phyloP scores from a whole-genome alignment of 352 stramenopile genomes.

The Pythium volutum region DNA sequence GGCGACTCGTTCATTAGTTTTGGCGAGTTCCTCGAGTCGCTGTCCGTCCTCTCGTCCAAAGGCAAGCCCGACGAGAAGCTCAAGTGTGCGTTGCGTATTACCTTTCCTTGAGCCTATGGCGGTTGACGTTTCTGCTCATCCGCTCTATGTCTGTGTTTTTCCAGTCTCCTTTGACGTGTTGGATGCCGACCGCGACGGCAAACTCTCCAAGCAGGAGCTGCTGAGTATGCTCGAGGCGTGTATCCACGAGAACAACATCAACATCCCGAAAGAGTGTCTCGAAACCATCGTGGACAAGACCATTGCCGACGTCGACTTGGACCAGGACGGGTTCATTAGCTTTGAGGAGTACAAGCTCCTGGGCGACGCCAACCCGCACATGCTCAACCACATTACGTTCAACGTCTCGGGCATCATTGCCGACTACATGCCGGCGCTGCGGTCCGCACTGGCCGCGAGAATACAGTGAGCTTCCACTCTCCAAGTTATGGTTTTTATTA shows the following conservation, averaged over 20 bases:
- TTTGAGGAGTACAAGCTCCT: conserved; percentile 71
- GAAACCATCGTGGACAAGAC: conserved; percentile 69
- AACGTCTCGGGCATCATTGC: conserved; percentile 72
- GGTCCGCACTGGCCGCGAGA: conserved; percentile 36
- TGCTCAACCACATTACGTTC: conserved; percentile 81
- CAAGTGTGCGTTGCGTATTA: conserved; percentile 49
- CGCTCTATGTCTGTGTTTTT: neutral
- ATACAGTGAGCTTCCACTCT: conserved; percentile 19
- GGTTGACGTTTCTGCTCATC: neutral
- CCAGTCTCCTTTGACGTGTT: conserved; percentile 78
- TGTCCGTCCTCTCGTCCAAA: conserved; percentile 73
- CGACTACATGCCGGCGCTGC: conserved; percentile 72
- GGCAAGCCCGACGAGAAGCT: conserved; percentile 65
- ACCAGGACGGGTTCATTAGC: conserved; percentile 71
- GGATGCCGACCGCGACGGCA: conserved; percentile 70
- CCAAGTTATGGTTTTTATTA: too few species aligned
- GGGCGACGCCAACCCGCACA: conserved; percentile 59
- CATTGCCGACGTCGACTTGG: conserved; percentile 60
- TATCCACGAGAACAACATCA: conserved; percentile 73
- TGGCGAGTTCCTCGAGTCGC: conserved; percentile 69
- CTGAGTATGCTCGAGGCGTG: conserved; percentile 69
- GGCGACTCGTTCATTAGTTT: conserved; percentile 81
- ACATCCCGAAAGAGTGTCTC: conserved; percentile 62
- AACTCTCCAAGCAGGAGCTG: conserved; percentile 67
- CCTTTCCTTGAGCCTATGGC: neutral